A percentile compares a stretch with the other conserved stretches of the same genome.
Evolutionary conservation across 768 basidiomycete genomes (phyloP).

Genomic region (Terana coerulea): DNA sequence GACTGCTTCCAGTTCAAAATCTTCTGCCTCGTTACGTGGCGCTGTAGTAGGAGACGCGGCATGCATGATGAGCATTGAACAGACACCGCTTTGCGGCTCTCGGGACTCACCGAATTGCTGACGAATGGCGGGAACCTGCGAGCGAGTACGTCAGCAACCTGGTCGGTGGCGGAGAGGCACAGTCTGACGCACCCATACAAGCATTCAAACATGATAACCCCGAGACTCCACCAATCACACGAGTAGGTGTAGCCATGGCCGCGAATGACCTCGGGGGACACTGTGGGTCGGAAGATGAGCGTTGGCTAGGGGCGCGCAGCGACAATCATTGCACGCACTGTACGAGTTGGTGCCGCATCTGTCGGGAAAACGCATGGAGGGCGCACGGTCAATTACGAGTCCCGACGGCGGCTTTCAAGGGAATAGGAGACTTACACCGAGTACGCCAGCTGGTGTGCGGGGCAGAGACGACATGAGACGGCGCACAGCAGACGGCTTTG

Average conservation of each 20-base stretch:
- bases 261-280: slow-evolving; percentile 89
- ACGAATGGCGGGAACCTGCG: slow-evolving; percentile 85
- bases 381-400: slow-evolving; percentile 16
- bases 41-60: slow-evolving; percentile 41
- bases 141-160: slow-evolving; percentile 9
- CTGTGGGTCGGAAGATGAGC: slow-evolving; percentile 34
- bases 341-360: slow-evolving; percentile 87
- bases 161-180: slow-evolving; percentile 5
- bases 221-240: slow-evolving; percentile 98
- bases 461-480: slow-evolving; percentile 12
- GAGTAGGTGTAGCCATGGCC: slow-evolving; percentile 91
- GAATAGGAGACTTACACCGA: slow-evolving; percentile 73
- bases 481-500: slow-evolving; percentile 21
- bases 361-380: slow-evolving; percentile 23
- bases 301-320: slow-evolving; percentile 15
- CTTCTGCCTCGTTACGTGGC: slow-evolving; percentile 94
- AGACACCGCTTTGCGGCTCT: background rate
- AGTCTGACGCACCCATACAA: slow-evolving; percentile 71
- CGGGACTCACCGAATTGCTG: slow-evolving; percentile 76
- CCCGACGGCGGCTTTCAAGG: too few species aligned
- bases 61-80: slow-evolving; percentile 6
- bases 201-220: slow-evolving; percentile 95
- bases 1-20: slow-evolving; percentile 94
- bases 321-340: slow-evolving; percentile 47
- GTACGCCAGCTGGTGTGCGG: slow-evolving; percentile 63